Evolutionary conservation across 169 alveolate genomes (phyloP), one percentile per base, ranked within the genome.

Genomic region (Cryptosporidium andersoni): DNA sequence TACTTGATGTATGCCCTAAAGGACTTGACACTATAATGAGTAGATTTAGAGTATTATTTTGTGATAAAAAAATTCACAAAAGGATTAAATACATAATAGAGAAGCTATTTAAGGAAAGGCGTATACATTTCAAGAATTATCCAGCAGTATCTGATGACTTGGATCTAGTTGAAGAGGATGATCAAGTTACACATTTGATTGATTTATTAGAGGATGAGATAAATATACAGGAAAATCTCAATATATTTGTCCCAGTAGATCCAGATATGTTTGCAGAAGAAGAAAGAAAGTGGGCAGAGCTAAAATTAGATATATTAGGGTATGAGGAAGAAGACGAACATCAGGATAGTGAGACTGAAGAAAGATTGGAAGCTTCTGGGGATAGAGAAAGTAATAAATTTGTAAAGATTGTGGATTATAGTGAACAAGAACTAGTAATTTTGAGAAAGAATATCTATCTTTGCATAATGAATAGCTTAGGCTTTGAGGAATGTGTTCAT

Each of bases 401-500:
- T 25, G 25, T 25, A 25, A 14, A 37, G 25, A 92, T 94, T 40
- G 64, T 89, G 43, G 99, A 97, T 89, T 92, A 92, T 89, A 95
- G 99, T 11, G 99, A 97, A 63, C 97, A 95, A 82, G 99, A 97
- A 66, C 82, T 95, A 64, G 93, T 97, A 5, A 95, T 95, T 90
- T 89, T 97, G 81, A 82, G 99, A 66, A 96, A 96, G 91, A 96
- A 95, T 64, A 94, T 98, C 52, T 98, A 98, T 92, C 91, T 98
- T 60, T 96, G 97, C 80, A 97, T 98, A 58, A 97, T 97, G 98
- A 96, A 99, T 51, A 94, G 99, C 14, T 95, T 97, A 45, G 98
- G 97, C 88, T 97, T 91, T 88, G 99, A 98, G 90, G 99, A 98
- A 89, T 97, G 99, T 81, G 97, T 96, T 6, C 99, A 97, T 92